These are phyloP conservation scores for Leccinum olivaceopallidum DNA, from an alignment of 768 basidiomycete genomes.

Conservation along the genomic window DNA sequence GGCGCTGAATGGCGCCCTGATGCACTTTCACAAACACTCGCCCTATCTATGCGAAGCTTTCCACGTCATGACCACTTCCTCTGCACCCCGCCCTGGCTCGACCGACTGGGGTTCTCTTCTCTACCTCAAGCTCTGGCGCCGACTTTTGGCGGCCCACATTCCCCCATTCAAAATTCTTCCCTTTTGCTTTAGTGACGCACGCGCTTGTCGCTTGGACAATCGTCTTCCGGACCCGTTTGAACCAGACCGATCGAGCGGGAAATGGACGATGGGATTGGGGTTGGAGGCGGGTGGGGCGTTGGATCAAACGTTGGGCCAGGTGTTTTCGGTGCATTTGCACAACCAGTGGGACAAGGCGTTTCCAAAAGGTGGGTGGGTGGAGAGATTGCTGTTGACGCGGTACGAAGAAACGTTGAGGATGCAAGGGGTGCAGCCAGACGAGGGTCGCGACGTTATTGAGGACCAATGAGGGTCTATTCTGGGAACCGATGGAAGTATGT, in stretches of 20 bases:
- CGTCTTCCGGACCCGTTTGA: constrained; percentile 90
- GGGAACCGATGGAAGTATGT: too few species aligned
- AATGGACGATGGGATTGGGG: constrained; percentile 69
- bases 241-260: constrained; percentile 50
- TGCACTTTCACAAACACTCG: constrained; percentile 89
- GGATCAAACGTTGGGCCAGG: constrained; percentile 60
- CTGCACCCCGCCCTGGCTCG: constrained; percentile 71
- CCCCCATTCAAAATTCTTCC: constrained; percentile 92
- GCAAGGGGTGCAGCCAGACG: neutral
- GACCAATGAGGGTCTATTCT: neutral
- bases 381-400: constrained; percentile 66
- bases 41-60: constrained; percentile 98
- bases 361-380: constrained; percentile 85
- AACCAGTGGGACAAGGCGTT: constrained; percentile 95
- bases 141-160: constrained; percentile 68
- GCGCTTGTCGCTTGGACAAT: constrained; percentile 90
- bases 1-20: constrained; percentile 89
- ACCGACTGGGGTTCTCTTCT: constrained; percentile 95
- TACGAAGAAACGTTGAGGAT: constrained; percentile 47
- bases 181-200: constrained; percentile 92
- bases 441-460: neutral
- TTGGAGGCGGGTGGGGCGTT: constrained; percentile 62
- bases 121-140: constrained; percentile 89
- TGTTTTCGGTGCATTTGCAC: constrained; percentile 91
- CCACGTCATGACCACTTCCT: constrained; percentile 79